Conservation (phyloP, 768 basidiomycete species). For the Rhizopogon vinicolor region DNA sequence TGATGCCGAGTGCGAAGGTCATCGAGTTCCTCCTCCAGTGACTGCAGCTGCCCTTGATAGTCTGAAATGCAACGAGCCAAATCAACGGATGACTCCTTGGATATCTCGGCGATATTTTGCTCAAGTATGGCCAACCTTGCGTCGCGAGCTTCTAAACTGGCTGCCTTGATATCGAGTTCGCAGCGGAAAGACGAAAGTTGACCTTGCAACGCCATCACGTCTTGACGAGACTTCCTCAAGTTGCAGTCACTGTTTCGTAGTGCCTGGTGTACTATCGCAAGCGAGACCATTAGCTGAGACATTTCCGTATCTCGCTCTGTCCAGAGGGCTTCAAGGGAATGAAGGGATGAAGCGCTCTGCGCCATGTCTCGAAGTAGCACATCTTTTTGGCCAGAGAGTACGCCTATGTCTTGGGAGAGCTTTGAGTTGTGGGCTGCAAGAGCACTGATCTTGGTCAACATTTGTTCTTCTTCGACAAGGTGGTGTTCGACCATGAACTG, state of each 20-base stretch:
- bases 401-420: conserved; percentile 10
- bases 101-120: conserved; percentile 5
- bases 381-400: conserved; percentile 6
- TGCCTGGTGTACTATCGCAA: conserved; percentile 16
- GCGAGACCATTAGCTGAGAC: conserved; percentile 17
- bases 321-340: conserved; percentile 8
- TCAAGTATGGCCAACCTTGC: conserved; percentile 10
- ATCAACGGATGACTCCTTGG: not conserved
- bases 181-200: conserved; percentile 9
- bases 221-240: conserved; percentile 7
- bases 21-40: conserved; percentile 4
- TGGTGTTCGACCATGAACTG: not conserved
- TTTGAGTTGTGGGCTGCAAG: conserved; percentile 13
- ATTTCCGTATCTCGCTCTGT: conserved; percentile 4
- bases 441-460: conserved; percentile 7
- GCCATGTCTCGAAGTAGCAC: not conserved
- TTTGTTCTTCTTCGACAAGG: not conserved
- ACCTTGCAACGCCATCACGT: conserved; percentile 12
- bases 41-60: not conserved
- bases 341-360: not conserved
- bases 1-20: not conserved
- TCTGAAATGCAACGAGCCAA: conserved; percentile 1
- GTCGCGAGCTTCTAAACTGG: conserved; percentile 1
- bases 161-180: conserved; percentile 10
- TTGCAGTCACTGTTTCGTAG: conserved; percentile 12